phyloP scores from a whole-genome alignment of 176 grass and related monocot genomes.

The Ananas comosus region DNA sequence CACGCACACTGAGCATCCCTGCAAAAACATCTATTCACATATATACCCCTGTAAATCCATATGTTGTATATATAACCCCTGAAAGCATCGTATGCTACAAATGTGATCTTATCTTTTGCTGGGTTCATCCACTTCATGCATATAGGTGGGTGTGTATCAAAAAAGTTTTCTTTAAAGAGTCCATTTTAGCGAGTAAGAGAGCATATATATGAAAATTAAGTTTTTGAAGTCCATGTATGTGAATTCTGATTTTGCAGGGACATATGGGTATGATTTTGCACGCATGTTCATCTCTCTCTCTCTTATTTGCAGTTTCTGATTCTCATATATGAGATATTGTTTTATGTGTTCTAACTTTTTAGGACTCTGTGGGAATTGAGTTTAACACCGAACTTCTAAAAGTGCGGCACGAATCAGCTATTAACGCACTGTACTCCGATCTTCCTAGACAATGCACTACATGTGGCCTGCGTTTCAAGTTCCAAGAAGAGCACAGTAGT shows the following conservation, averaged over 20 bases:
- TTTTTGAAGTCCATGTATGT: no score
- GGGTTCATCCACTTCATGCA: no score
- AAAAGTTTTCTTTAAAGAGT: no score
- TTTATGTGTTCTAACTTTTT: slow-evolving; percentile 19
- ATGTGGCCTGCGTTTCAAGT: slow-evolving; percentile 86
- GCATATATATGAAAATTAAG: no score
- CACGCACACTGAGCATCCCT: no score
- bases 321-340: slow-evolving; percentile 12
- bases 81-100: not conserved
- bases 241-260: no score
- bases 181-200: no score
- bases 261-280: not conserved
- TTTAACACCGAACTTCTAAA: slow-evolving; percentile 78
- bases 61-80: not conserved
- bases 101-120: not conserved
- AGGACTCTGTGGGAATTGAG: slow-evolving; percentile 61
- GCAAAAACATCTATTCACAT: no score
- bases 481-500: slow-evolving; percentile 81
- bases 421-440: slow-evolving; percentile 71
- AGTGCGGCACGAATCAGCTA: slow-evolving; percentile 50
- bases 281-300: slow-evolving; percentile 13
- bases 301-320: slow-evolving; percentile 16
- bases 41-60: no score
- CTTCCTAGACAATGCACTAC: slow-evolving; percentile 90
- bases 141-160: no score